Evolutionary conservation across 306 rosid genomes (phyloP).

Genomic region (Trichosanthes truncata): DNA sequence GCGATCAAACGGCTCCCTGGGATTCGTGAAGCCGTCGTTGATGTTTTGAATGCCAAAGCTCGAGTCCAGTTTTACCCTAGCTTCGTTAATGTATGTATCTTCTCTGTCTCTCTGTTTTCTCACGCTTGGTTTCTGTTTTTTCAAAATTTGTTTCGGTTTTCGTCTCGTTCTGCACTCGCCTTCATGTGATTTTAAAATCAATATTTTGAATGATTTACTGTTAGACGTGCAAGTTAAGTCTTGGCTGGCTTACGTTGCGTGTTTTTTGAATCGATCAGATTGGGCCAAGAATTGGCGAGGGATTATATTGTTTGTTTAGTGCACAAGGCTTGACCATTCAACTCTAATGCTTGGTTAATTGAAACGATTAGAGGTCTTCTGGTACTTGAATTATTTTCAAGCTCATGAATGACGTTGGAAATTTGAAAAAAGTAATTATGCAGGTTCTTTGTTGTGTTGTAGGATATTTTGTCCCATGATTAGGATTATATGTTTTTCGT

Average conservation of each 20-base stretch:
- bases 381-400: background rate
- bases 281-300: background rate
- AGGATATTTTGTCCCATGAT: background rate
- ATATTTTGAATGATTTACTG: background rate
- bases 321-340: background rate
- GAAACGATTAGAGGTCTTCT: background rate
- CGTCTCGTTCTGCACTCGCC: background rate
- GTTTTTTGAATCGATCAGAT: background rate
- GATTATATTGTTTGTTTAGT: conserved; percentile 1
- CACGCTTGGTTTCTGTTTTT: background rate
- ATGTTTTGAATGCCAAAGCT: conserved; percentile 47
- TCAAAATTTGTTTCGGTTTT: background rate
- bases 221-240: background rate
- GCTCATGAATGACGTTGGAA: background rate
- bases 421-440: background rate
- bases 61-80: conserved; percentile 47
- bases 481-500: background rate
- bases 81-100: conserved; percentile 43
- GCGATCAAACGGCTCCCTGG: conserved; percentile 66
- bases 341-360: background rate
- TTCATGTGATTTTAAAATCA: background rate
- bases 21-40: conserved; percentile 55
- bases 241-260: background rate
- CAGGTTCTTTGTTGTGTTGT: background rate
- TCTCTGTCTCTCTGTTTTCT: background rate